Base-by-base conservation (phyloP, 2,329 filamentous ascomycete species). In the Nigrograna mackinnonii region DNA sequence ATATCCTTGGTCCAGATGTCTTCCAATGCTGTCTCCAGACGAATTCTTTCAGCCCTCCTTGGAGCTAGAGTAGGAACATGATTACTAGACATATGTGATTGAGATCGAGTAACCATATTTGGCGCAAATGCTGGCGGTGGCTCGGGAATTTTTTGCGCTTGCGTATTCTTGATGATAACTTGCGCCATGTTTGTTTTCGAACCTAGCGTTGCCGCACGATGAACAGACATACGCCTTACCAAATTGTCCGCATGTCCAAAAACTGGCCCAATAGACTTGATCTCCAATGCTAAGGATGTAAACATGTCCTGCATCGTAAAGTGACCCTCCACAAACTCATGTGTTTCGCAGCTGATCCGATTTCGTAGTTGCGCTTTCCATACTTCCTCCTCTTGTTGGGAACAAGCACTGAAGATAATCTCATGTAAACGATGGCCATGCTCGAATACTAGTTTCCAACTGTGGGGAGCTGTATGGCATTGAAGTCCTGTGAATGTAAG, bases 361-460 rank as follows among this genome's bases (percentile, higher is more conserved):
- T 76, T 74, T 21, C 75, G 68, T 17, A 96, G 73, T n/a, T 85
- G 80, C 13, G 73, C 76, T 49, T 85, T 84, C 92, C 94, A 99
- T 56, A 86, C 83, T 34, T 80, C 73, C 57, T 94, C 89, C 64
- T 99, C 92, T 30, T 79, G 82, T 1, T 83, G 76, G 1, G 87
- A 92, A 57, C 91, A 96, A 24, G 91, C 92, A 52, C 87, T 95
- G 71, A 96, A 78, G 30, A 96, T 83, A 13, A 96, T 70, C 67
- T 97, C 92, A 62, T 89, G 92, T 39, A 92, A 75, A 46, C 87
- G 83, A 52, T 87, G 81, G 43, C 86, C 79, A 51, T 82, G 82
- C 62, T 94, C 85, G 58, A 97, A 96, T 3, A 89, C 78, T 9
- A 96, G 60, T 64, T 97, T 99, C 92, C 91, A 97, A 1, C 91